Evolutionary conservation across 805 yeast species (phyloP), one percentile per base, ranked within the genome.

Genomic region (Wickerhamomyces mucosus): DNA sequence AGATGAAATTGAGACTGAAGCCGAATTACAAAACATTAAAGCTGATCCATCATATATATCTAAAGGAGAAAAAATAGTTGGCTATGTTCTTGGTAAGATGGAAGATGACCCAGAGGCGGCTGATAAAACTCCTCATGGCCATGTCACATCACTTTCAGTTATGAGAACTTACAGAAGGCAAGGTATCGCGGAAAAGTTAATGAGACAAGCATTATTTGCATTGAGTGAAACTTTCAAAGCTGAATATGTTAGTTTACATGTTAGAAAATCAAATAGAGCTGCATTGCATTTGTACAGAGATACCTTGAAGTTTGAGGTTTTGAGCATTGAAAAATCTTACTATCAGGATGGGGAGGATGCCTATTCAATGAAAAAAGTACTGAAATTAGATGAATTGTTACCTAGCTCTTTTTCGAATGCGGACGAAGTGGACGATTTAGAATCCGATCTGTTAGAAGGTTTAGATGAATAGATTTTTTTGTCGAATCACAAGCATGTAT

Each of bases 321-420:
- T 80, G 35, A 72, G 78, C 26, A 75, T 92, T 36, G 96, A 86
- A 47, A 78, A 73, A 41, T 70, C 80, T n/a, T 92, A 92, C 56
- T 92, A 92, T 49, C 96, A 88, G 32, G 96, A 92, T 57, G 95
- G 94, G 20, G 98, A 92, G 58, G 96, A 92, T 58, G 98, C 98
- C 12, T 89, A 88, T 55, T 80, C 92, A 25, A 92, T 92, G 98
- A 76, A 75, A 51, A 82, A 82, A 51, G 66, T 63, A 3, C 63
- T 85, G 42, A 62, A 61, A 15, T 50, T 76, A 28, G 76, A 77
- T 12, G 79, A 77, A 17, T 59, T 80, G 39, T 38, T 74, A 27
- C 86, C 89, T 15, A 66, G 71, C 36, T 55, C 56, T 26, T 69
- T 68, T 39, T 76, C 74, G 41, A 62, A 61, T 13, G 65, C 65